Base-by-base conservation (phyloP, 148 eudicot genomes). In the Gaultheria prostrata region DNA sequence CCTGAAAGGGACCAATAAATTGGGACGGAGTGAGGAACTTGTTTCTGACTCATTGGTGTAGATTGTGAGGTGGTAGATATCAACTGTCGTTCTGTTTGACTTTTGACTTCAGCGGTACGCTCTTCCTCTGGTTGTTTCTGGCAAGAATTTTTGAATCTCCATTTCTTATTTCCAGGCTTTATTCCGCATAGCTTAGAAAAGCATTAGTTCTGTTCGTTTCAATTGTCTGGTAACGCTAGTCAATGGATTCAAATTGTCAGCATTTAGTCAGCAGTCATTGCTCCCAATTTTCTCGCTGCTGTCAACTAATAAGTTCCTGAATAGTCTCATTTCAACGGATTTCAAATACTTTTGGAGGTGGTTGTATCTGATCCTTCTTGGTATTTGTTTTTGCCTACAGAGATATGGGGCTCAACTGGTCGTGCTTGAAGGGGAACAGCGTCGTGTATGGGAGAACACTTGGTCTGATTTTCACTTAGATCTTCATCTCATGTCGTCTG, bases 401-500 rank as follows among this genome's bases (percentile, higher is more conserved):
- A 93, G 89, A 83, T 90, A 84, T 67, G 98, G 98, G 72, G 98
- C 98, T 46, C 98, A 95, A 87, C 85, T 90, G 81, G 97, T 95
- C 30, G 97, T 92, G 83, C 91, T 92, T 78, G 98, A 95, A 91
- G 98, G 98, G 75, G 89, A 93, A 85, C 91, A 88, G 79, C 90
- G 97, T 73, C 89, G 92, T 79, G 98, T 93, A 30, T 95, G 98
- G 98, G 94, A 92, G 71, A 94, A 93, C 78, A 85, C 92, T 9
- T 95, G 98, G 98, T 92, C 98, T 30, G 85, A 85, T 21, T 91
- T 95, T 84, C 92, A 97, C 92, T 85, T 87, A n/a, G n/a, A n/a
- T n/a, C n/a, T n/a, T n/a, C n/a, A n/a, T n/a, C 89, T 95, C 81
- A 95, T 95, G 98, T 95, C 98, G 57, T 94, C 98, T 45, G 98